Evolutionary conservation across 164 flowering plant genomes (phyloP), one percentile per base, ranked within the genome.

Genomic region (Dillenia suffruticosa): DNA sequence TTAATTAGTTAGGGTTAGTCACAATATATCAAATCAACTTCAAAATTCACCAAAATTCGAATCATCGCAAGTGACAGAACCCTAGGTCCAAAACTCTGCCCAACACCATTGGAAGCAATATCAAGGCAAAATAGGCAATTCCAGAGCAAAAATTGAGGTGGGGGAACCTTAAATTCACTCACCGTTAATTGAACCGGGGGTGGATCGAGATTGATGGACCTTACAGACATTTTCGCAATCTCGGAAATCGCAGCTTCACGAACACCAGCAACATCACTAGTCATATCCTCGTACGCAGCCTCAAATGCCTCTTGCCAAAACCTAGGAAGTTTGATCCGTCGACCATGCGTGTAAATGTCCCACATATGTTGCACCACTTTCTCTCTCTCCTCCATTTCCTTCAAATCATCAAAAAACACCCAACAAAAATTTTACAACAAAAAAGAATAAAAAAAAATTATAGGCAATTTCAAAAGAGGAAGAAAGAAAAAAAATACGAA

Each of bases 331-430:
- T 82, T 74, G 71, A 86, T 80, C 83, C 95, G 76, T 24, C 82
- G 79, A 66, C 81, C 79, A 48, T 85, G 84, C 0, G 95, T 90
- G 70, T 95, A 92, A 65, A 90, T 89, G 71, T 95, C 96, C 99
- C 97, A 92, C 99, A 95, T 95, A 58, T 90, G 93, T 77, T 72
- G 83, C 86, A 95, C 99, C 70, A 90, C 83, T 67, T 87, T 90
- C 84, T 92, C 98, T 70, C 99, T 86, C 80, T 95, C 97, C 84
- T 92, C 99, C 79, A 95, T 80, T 77, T 95, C 99, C 99, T 95
- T 56, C 50, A 46, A 9, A 66, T 55, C 16, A 16, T n/a, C 16
- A 9, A 5, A 50, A 19, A 58, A 69, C 52, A 63, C 48, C 61
- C 56, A 61, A 44, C 9, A 47, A 9, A 44, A 15, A 15, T 5